Evolutionary conservation across 1,139 yeast species (phyloP).

Genomic region (Protomyces inundatus): DNA sequence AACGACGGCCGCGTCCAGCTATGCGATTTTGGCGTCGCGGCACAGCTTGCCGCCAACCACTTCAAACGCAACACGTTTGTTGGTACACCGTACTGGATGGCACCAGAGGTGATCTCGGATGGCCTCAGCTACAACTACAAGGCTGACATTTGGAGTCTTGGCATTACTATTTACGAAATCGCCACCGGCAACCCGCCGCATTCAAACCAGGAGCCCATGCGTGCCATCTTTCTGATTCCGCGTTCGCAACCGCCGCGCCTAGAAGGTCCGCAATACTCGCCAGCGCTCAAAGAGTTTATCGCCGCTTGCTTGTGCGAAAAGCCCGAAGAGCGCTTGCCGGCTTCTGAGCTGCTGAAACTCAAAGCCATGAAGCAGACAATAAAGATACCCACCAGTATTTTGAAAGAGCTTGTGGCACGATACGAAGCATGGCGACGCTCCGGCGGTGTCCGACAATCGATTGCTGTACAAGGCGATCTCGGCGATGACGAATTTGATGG

Average conservation of each 20-base stretch:
- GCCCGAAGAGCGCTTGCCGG: slow-evolving; percentile 79
- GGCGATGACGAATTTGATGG: slow-evolving; percentile 26
- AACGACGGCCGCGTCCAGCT: slow-evolving; percentile 85
- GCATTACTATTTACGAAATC: slow-evolving; percentile 87
- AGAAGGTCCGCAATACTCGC: slow-evolving; percentile 80
- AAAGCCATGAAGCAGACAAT: slow-evolving; percentile 63
- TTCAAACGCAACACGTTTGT: slow-evolving; percentile 89
- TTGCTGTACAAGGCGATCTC: slow-evolving; percentile 13
- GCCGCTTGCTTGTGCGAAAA: slow-evolving; percentile 91
- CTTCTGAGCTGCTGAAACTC: slow-evolving; percentile 74
- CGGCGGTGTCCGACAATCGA: slow-evolving; percentile 37
- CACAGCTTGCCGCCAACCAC: slow-evolving; percentile 74
- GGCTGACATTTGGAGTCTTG: slow-evolving; percentile 91
- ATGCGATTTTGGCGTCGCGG: slow-evolving; percentile 98
- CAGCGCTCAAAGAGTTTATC: slow-evolving; percentile 74
- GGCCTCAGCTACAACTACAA: slow-evolving; percentile 76
- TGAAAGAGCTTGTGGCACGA: slow-evolving; percentile 74
- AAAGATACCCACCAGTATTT: slow-evolving; percentile 52
- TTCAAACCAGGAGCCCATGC: slow-evolving; percentile 86
- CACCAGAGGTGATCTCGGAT: slow-evolving; percentile 94
- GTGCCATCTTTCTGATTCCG: slow-evolving; percentile 92
- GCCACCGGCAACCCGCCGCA: slow-evolving; percentile 98
- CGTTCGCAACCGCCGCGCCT: slow-evolving; percentile 90
- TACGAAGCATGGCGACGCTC: slow-evolving; percentile 66
- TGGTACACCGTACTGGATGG: slow-evolving; percentile 99